Evolutionary conservation across 2,329 filamentous ascomycete species (phyloP).

Genomic region (Colletotrichum plurivorum): DNA sequence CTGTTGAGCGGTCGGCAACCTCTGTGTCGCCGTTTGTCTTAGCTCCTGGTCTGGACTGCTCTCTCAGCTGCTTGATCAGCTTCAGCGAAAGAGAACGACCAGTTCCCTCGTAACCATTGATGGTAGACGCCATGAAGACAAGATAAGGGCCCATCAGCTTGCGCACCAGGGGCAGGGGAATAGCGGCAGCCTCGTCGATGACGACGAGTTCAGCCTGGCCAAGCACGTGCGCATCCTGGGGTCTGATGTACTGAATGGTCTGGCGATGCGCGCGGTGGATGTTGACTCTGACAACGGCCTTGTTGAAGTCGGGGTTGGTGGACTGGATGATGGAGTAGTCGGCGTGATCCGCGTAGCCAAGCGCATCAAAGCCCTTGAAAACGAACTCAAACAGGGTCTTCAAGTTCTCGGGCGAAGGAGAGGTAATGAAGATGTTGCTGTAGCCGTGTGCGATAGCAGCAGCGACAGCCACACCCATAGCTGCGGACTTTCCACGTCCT

Average conservation of each 20-base stretch:
- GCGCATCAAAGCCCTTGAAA: slow-evolving; percentile 96
- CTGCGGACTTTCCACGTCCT: slow-evolving; percentile 97
- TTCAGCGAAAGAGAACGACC: slow-evolving; percentile 95
- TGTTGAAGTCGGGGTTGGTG: slow-evolving; percentile 98
- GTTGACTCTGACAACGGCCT: slow-evolving; percentile 97
- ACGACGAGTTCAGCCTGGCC: slow-evolving; percentile 96
- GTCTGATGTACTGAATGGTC: slow-evolving; percentile 98
- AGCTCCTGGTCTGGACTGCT: slow-evolving; percentile 82
- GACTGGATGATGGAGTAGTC: slow-evolving; percentile 99
- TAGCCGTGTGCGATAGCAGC: slow-evolving; percentile 96
- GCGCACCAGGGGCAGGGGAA: slow-evolving; percentile 90
- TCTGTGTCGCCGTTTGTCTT: slow-evolving; percentile 72
- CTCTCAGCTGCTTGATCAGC: slow-evolving; percentile 95
- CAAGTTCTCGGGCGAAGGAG: slow-evolving; percentile 96
- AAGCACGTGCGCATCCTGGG: slow-evolving; percentile 93
- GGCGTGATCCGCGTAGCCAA: slow-evolving; percentile 93
- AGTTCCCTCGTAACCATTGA: slow-evolving; percentile 98
- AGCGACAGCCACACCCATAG: slow-evolving; percentile 92
- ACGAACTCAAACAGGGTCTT: slow-evolving; percentile 99
- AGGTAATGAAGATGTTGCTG: slow-evolving; percentile 99
- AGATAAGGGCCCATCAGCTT: slow-evolving; percentile 98
- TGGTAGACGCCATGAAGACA: slow-evolving; percentile 99
- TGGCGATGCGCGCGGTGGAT: slow-evolving; percentile 95
- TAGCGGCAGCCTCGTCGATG: slow-evolving; percentile 97
- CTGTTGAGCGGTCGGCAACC: slow-evolving; percentile 84